phyloP scores from a whole-genome alignment of 441 rosid species.

The Dalechampia spathulata region DNA sequence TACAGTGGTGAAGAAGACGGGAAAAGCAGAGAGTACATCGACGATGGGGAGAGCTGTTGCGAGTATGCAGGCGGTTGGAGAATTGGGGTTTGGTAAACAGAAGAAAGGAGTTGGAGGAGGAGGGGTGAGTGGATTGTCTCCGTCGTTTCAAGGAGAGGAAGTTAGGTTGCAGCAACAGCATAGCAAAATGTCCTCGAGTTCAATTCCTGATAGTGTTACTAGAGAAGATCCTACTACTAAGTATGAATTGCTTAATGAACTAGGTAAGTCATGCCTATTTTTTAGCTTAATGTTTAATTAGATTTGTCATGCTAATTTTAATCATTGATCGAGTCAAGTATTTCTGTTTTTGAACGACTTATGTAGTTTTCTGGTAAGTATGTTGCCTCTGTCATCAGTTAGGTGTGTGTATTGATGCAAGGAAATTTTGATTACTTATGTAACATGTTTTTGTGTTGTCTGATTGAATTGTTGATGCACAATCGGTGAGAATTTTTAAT shows the following conservation, averaged over 20 bases:
- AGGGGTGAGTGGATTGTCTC: slow-evolving; percentile 7
- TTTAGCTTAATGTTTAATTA: no score
- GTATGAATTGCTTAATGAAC: slow-evolving; percentile 93
- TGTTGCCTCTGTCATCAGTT: no score
- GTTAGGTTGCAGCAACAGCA: slow-evolving; percentile 28
- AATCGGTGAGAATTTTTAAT: no score
- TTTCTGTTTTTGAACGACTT: no score
- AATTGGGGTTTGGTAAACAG: slow-evolving; percentile 50
- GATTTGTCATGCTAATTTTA: no score
- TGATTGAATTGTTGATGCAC: no score
- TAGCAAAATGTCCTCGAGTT: slow-evolving; percentile 68
- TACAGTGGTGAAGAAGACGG: slow-evolving; percentile 30
- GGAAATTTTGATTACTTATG: no score
- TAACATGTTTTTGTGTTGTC: no score
- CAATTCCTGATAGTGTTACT: slow-evolving; percentile 79
- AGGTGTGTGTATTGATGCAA: no score
- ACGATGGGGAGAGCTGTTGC: slow-evolving; percentile 88
- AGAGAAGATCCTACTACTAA: slow-evolving; percentile 86
- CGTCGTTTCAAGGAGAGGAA: slow-evolving; percentile 38
- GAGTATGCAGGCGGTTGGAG: slow-evolving; percentile 60
- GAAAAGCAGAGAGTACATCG: slow-evolving; percentile 30
- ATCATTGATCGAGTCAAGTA: no score
- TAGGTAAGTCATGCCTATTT: slow-evolving; percentile 38
- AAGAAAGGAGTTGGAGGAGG: slow-evolving; percentile 28
- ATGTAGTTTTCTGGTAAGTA: not conserved